Evolutionary conservation across 1,139 yeast species (phyloP), one percentile per base, ranked within the genome.

Genomic region (Yamadazyma buinensis): DNA sequence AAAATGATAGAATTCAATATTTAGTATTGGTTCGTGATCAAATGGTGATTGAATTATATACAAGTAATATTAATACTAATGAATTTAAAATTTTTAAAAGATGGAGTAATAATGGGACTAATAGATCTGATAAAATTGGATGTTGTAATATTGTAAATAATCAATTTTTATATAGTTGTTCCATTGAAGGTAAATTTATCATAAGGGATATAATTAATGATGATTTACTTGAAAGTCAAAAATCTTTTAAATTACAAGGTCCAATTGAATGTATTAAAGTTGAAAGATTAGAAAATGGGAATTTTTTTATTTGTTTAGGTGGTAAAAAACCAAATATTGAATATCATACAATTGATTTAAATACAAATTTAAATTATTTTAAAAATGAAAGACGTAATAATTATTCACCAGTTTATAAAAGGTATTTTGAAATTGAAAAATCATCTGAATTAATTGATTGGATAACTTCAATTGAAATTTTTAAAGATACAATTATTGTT

Each of bases 281-380:
- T n/a, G 4, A 21, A 8, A 5, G 20, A 9, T 22, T 44, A 46
- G 11, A 7, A 7, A 17, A 7, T 17, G 7, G 19, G 19, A 17
- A 37, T 52, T 17, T 40, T n/a, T 32, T 41, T 5, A 49, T 64
- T 22, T 66, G 64, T 1, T 53, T 64, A 34, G 76, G 76, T 2
- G 79, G 80, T 3, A 65, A 69, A 41, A 66, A 23, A 70, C 36
- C 61, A 63, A 33, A 76, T 68, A 29, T 46, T 73, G 22, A 65
- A 64, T 37, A 15, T 17, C 5, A 11, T 9, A 13, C 14, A 9
- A 18, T 24, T 15, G 11, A 13, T 18, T 21, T 21, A 10, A 17
- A 17, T 17, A 17, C 19, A 5, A 17, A 17, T 17, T 5, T 4
- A 22, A 22, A 22, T 22, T 22, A 22, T 9, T 22, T 22, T 9